phyloP scores from a whole-genome alignment of 192 early-diverging fungal genomes.

The Umbelopsis sp. region DNA sequence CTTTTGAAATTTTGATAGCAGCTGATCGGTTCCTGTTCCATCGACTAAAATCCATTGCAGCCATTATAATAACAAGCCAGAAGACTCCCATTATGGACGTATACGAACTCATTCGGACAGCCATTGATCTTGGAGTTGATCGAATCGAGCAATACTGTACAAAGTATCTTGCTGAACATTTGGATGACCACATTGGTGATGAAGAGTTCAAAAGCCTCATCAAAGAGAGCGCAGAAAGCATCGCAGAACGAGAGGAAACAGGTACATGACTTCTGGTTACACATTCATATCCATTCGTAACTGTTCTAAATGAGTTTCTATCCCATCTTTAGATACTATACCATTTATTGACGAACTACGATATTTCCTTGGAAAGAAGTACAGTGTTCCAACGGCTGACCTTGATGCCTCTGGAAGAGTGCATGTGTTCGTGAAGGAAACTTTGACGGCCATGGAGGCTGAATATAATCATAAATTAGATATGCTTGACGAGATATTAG shows the following conservation, averaged over 20 bases:
- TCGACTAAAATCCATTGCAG: constrained; percentile 43
- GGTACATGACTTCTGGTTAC: not conserved
- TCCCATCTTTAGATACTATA: constrained; percentile 40
- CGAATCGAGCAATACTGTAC: constrained; percentile 48
- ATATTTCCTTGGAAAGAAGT: constrained; percentile 44
- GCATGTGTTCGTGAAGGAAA: constrained; percentile 36
- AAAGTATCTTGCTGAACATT: constrained; percentile 42
- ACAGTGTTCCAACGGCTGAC: constrained; percentile 25
- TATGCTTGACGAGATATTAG: constrained; percentile 44
- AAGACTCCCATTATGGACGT: constrained; percentile 26
- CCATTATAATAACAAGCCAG: constrained; percentile 39
- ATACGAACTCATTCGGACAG: constrained; percentile 32
- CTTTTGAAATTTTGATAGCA: constrained; percentile 43
- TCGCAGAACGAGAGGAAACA: constrained; percentile 43
- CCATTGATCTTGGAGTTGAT: constrained; percentile 46
- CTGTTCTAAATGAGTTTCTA: not conserved
- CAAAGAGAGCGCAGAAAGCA: constrained; percentile 38
- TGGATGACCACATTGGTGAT: constrained; percentile 31
- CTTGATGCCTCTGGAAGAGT: constrained; percentile 28
- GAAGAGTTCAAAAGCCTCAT: constrained; percentile 38
- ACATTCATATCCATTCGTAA: not conserved
- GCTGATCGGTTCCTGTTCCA: constrained; percentile 53
- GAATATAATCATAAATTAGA: constrained; percentile 43
- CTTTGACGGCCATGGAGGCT: constrained; percentile 26
- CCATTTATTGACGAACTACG: constrained; percentile 56